Conservation (phyloP, 108 stramenopile species). For the Craspedostauros australis region DNA sequence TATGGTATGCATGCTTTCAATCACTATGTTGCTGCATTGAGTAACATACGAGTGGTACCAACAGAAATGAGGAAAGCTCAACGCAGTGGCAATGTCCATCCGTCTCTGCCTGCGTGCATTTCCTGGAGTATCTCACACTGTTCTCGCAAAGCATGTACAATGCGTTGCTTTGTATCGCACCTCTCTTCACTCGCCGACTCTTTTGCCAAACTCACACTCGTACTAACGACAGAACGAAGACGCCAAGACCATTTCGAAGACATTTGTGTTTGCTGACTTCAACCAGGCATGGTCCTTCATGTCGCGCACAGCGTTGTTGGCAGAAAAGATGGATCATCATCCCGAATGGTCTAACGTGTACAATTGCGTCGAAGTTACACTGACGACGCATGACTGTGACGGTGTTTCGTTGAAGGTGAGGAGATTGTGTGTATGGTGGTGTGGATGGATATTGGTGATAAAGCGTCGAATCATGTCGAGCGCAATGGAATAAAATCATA, state of each 20-base stretch:
- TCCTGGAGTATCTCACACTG: no score
- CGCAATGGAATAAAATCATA: no score
- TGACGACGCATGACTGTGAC: constrained; percentile 78
- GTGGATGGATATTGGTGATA: neutral
- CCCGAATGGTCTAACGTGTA: constrained; percentile 99
- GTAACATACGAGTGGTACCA: no score
- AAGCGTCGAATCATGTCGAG: neutral
- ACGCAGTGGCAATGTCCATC: no score
- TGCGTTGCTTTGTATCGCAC: no score
- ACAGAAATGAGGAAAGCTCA: no score
- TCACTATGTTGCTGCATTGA: no score
- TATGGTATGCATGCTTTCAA: no score
- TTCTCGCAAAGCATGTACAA: no score
- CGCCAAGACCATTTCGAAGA: constrained; percentile 75
- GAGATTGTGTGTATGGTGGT: neutral
- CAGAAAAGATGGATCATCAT: constrained; percentile 96
- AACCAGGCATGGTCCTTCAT: constrained; percentile 92
- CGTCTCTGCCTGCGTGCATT: no score
- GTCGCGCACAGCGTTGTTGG: constrained; percentile 76
- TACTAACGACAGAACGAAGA: constrained; percentile 39
- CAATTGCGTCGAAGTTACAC: constrained; percentile 83
- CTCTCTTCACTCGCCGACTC: no score
- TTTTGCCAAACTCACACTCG: no score
- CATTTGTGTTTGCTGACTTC: constrained; percentile 81
- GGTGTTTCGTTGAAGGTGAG: constrained; percentile 74